phyloP scores from a whole-genome alignment of 257 asterid genomes.

The Ligustrum vulgare region DNA sequence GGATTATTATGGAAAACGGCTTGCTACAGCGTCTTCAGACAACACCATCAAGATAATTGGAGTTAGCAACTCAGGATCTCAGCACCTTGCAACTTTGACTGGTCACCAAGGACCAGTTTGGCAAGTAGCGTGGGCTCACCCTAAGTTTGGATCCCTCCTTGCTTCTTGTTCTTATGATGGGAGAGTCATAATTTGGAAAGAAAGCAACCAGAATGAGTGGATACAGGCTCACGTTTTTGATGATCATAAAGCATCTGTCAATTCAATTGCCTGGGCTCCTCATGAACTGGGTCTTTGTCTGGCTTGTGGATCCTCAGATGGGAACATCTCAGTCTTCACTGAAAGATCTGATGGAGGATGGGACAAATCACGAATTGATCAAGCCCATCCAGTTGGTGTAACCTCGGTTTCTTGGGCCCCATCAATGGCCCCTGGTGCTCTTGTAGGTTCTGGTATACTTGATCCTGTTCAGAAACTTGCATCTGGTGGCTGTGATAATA shows the following conservation, averaged over 20 bases:
- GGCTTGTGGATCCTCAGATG: conserved; percentile 77
- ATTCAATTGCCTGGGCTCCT: conserved; percentile 77
- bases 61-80: conserved; percentile 54
- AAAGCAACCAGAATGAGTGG: conserved; percentile 67
- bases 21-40: conserved; percentile 81
- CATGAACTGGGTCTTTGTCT: conserved; percentile 66
- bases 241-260: conserved; percentile 73
- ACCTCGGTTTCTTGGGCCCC: conserved; percentile 82
- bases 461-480: conserved; percentile 55
- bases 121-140: conserved; percentile 84
- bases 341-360: conserved; percentile 62
- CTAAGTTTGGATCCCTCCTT: conserved; percentile 72
- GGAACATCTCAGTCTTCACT: conserved; percentile 58
- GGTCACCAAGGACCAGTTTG: conserved; percentile 84
- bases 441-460: conserved; percentile 42
- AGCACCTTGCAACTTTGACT: conserved; percentile 63
- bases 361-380: conserved; percentile 64
- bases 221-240: conserved; percentile 46
- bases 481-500: conserved; percentile 72
- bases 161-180: conserved; percentile 82
- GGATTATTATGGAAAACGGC: conserved; percentile 79
- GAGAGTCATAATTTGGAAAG: conserved; percentile 72
- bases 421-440: conserved; percentile 57
- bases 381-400: conserved; percentile 72
- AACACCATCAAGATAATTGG: conserved; percentile 60